phyloP scores from a whole-genome alignment of 1,284 basidiomycete species.

The Leccinum pallidistipes region DNA sequence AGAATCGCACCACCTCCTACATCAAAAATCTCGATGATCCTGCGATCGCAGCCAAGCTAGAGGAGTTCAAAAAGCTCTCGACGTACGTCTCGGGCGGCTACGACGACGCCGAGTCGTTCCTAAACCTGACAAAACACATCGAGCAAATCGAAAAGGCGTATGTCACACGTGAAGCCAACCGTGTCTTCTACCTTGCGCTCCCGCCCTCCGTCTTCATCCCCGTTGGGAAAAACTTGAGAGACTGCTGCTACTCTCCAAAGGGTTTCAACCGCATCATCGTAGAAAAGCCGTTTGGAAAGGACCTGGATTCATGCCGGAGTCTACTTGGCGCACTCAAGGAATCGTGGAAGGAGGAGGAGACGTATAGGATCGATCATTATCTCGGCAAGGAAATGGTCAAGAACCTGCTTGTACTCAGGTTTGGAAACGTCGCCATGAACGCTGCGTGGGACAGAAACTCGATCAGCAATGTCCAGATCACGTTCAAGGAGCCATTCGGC shows the following conservation, averaged over 20 bases:
- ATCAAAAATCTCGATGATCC: slow-evolving; percentile 76
- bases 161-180: slow-evolving; percentile 63
- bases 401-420: slow-evolving; percentile 91
- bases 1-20: slow-evolving; percentile 79
- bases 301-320: slow-evolving; percentile 81
- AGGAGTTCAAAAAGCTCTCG: slow-evolving; percentile 79
- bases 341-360: slow-evolving; percentile 93
- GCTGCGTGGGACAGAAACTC: slow-evolving; percentile 92
- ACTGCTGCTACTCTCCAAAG: slow-evolving; percentile 71
- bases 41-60: slow-evolving; percentile 58
- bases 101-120: slow-evolving; percentile 80
- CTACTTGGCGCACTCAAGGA: slow-evolving; percentile 80
- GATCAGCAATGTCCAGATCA: slow-evolving; percentile 95
- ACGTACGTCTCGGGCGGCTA: slow-evolving; percentile 88
- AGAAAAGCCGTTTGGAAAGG: slow-evolving; percentile 97
- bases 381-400: slow-evolving; percentile 99
- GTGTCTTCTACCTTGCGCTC: slow-evolving; percentile 92
- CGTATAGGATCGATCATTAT: slow-evolving; percentile 97
- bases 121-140: slow-evolving; percentile 74
- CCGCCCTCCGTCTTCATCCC: slow-evolving; percentile 92
- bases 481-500: slow-evolving; percentile 97
- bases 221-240: slow-evolving; percentile 81
- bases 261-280: slow-evolving; percentile 88
- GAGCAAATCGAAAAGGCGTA: slow-evolving; percentile 76
- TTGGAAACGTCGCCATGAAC: slow-evolving; percentile 88